A percentile compares a stretch with the other conserved stretches of the same genome.
phyloP scores from a whole-genome alignment of 2,329 filamentous ascomycete genomes.

The Podosphaera xanthii region DNA sequence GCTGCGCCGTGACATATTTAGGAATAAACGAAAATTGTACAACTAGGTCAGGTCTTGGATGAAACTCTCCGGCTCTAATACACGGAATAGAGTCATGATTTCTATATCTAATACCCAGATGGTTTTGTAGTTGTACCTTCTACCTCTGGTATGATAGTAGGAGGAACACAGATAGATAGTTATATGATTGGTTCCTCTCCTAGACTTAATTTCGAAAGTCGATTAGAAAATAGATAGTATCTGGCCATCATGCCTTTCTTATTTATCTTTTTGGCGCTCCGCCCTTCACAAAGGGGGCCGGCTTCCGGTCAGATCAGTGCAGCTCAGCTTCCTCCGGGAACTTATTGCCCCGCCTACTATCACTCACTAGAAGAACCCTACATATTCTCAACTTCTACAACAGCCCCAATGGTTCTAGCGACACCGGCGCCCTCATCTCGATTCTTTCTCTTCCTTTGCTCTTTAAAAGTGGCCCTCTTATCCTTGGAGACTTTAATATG shows the following conservation, averaged over 20 bases:
- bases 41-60: background rate
- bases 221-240: too few relatives aligned
- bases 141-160: too few relatives aligned
- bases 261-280: too few relatives aligned
- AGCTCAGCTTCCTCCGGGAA: too few relatives aligned
- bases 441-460: background rate
- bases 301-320: background rate
- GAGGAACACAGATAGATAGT: too few relatives aligned
- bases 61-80: too few relatives aligned
- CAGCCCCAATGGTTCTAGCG: background rate
- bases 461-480: background rate
- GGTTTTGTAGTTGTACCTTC: background rate
- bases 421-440: background rate
- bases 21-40: too few relatives aligned
- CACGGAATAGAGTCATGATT: too few relatives aligned
- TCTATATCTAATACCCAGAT: background rate
- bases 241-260: too few relatives aligned
- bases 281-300: background rate
- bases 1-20: too few relatives aligned
- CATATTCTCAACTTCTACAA: background rate
- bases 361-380: background rate
- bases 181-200: too few relatives aligned
- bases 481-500: background rate
- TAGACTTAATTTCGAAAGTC: too few relatives aligned
- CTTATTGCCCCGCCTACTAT: background rate